Conservation (phyloP, 768 basidiomycete species). For the Pleurotus citrinopileatus region DNA sequence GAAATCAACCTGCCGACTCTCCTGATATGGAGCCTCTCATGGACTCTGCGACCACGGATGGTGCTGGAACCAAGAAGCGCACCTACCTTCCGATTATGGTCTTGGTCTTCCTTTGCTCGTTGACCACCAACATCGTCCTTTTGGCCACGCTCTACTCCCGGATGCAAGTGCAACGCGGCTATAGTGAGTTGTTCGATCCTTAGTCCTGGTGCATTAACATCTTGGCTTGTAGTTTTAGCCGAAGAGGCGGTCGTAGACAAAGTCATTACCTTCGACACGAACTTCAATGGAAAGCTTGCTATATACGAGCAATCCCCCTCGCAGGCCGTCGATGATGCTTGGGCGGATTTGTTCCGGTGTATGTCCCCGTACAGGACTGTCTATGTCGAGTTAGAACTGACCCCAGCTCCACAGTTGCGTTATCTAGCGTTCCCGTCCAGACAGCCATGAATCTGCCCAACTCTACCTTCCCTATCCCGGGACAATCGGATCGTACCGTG, state of each 20-base stretch:
- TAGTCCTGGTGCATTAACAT: no score
- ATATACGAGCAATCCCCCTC: not conserved
- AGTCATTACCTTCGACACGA: not conserved
- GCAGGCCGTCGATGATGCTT: not conserved
- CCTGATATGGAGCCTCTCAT: no score
- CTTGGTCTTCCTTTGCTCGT: no score
- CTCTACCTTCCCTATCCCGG: conserved; percentile 19
- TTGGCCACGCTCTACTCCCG: no score
- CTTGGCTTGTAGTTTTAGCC: not conserved
- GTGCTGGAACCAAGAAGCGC: no score
- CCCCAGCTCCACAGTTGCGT: not conserved
- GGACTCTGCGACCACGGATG: no score
- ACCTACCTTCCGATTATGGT: no score
- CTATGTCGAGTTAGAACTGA: not conserved
- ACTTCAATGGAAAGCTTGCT: not conserved
- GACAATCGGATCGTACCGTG: conserved; percentile 18
- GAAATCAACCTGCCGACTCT: no score
- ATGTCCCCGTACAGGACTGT: not conserved
- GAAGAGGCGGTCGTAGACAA: not conserved
- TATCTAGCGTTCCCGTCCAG: conserved; percentile 13
- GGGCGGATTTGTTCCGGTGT: not conserved
- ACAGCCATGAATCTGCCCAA: conserved; percentile 20
- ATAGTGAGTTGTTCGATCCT: no score
- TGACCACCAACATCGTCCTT: no score
- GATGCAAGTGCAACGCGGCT: no score